phyloP scores from a whole-genome alignment of 345 rosid species.

The Gossypioides kirkii region DNA sequence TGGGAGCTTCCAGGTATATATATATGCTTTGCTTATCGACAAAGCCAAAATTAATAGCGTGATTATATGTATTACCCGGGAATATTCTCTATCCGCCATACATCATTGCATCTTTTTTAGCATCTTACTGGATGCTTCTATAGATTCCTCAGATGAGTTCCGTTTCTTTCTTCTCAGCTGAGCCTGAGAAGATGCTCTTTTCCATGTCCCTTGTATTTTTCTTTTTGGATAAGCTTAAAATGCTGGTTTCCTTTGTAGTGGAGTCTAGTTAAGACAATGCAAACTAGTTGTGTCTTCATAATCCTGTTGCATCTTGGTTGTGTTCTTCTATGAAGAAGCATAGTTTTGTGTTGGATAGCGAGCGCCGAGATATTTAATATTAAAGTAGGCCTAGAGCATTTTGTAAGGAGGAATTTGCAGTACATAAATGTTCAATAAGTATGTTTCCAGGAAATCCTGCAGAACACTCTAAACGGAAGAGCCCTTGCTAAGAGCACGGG shows the following conservation, averaged over 20 bases:
- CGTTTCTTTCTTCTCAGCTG: background rate
- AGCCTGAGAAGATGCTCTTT: background rate
- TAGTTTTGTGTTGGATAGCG: background rate
- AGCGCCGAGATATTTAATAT: background rate
- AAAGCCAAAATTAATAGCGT: background rate
- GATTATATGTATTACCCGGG: background rate
- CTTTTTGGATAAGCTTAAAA: background rate
- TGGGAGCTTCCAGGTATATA: slow-evolving; percentile 94
- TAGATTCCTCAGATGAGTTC: background rate
- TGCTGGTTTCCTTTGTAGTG: background rate
- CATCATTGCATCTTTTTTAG: background rate
- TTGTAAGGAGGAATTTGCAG: background rate
- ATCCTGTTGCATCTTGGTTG: background rate
- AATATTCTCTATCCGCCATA: background rate
- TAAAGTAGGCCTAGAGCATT: background rate
- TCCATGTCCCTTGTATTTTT: background rate
- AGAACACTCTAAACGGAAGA: background rate
- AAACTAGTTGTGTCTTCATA: background rate
- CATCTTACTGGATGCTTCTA: background rate
- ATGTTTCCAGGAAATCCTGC: background rate
- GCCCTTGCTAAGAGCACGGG: background rate
- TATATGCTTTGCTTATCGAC: background rate
- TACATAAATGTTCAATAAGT: background rate
- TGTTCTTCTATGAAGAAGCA: background rate
- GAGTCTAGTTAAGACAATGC: background rate